Evolutionary conservation across 2,329 filamentous ascomycete genomes (phyloP).

Genomic region (Diaporthe caulivora): DNA sequence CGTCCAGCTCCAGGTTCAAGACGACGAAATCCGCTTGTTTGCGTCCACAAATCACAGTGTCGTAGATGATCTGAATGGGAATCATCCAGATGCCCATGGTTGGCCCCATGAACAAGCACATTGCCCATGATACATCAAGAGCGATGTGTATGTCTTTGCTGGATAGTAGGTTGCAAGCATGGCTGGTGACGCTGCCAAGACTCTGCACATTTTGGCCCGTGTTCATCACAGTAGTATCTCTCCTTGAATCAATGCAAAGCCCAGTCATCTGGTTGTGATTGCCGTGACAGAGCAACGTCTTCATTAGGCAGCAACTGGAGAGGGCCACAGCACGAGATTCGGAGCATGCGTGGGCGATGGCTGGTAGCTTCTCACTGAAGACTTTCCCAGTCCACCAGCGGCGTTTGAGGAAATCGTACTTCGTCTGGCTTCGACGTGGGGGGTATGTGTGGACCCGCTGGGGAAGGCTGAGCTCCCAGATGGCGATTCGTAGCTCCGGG

Average conservation of each 20-base stretch:
- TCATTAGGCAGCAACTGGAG: not conserved
- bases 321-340: constrained; percentile 4
- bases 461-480: not conserved
- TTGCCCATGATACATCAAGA: not conserved
- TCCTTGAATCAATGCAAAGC: not conserved
- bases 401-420: not conserved
- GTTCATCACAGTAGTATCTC: not conserved
- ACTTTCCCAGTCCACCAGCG: not conserved
- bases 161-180: not conserved
- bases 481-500: not conserved
- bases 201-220: too few species aligned
- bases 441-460: not conserved
- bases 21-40: not conserved
- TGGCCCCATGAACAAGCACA: not conserved
- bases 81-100: too few species aligned
- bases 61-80: not conserved
- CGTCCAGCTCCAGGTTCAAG: not conserved
- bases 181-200: not conserved
- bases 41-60: not conserved
- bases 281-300: not conserved
- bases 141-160: not conserved
- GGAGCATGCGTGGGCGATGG: not conserved
- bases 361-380: not conserved
- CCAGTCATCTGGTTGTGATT: not conserved
- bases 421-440: not conserved